phyloP scores from a whole-genome alignment of 2,329 filamentous ascomycete genomes.

The Trichocomaceae sp. region DNA sequence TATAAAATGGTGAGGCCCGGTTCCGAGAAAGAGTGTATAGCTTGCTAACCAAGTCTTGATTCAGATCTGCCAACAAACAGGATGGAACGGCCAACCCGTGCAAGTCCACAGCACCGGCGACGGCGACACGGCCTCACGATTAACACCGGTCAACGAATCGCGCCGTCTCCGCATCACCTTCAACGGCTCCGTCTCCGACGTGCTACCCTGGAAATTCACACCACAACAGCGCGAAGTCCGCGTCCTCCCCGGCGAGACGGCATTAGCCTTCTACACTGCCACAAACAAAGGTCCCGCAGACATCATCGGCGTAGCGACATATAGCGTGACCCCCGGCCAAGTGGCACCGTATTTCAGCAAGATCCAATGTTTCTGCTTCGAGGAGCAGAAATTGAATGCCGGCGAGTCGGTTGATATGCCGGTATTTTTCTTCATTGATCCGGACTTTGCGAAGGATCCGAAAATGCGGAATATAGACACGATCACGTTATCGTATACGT shows the following conservation, averaged over 20 bases:
- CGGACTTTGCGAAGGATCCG: slow-evolving; percentile 83
- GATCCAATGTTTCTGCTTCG: slow-evolving; percentile 99
- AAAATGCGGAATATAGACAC: slow-evolving; percentile 93
- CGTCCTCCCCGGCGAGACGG: slow-evolving; percentile 91
- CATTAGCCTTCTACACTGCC: slow-evolving; percentile 93
- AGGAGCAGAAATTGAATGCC: slow-evolving; percentile 88
- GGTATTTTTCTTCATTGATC: slow-evolving; percentile 98
- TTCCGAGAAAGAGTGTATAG: too few species aligned
- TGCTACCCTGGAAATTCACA: slow-evolving; percentile 93
- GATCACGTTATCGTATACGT: slow-evolving; percentile 93
- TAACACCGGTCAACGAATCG: slow-evolving; percentile 72
- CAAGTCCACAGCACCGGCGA: slow-evolving; percentile 65
- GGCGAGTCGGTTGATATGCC: slow-evolving; percentile 99
- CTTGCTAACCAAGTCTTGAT: too few species aligned
- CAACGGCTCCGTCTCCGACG: slow-evolving; percentile 88
- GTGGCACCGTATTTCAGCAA: slow-evolving; percentile 98
- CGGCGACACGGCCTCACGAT: slow-evolving; percentile 64
- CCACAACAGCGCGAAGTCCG: slow-evolving; percentile 96
- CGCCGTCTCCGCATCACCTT: slow-evolving; percentile 92
- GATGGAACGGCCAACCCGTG: slow-evolving; percentile 89
- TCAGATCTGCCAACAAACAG: slow-evolving; percentile 47
- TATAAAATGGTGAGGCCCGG: slow-evolving; percentile 55
- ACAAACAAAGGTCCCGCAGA: slow-evolving; percentile 85
- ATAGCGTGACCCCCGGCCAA: slow-evolving; percentile 92
- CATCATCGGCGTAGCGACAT: slow-evolving; percentile 96